Evolutionary conservation across 371 early-diverging fungal genomes (phyloP).

Genomic region (Mucor saturninus): DNA sequence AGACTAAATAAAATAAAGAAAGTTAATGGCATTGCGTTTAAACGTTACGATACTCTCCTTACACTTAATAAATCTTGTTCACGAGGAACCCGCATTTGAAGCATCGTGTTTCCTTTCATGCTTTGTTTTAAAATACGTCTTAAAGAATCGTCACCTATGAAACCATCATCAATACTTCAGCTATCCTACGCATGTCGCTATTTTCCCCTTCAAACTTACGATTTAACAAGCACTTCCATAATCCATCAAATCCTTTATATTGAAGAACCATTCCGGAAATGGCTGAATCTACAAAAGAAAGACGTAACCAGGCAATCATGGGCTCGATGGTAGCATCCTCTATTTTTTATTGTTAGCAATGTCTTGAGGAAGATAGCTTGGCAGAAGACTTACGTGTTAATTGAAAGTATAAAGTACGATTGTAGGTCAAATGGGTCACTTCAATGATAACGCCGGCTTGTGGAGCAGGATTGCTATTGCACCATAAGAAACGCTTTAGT

Average conservation of each 20-base stretch:
- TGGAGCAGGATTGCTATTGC: constrained; percentile 14
- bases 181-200: background rate
- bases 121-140: constrained; percentile 36
- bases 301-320: constrained; percentile 47
- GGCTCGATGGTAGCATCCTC: constrained; percentile 62
- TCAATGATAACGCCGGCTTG: constrained; percentile 47
- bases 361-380: background rate
- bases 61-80: constrained; percentile 40
- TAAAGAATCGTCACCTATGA: constrained; percentile 31
- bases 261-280: constrained; percentile 54
- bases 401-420: constrained; percentile 50
- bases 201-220: constrained; percentile 18
- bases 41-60: constrained; percentile 6
- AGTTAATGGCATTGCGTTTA: background rate
- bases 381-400: constrained; percentile 39
- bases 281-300: constrained; percentile 48
- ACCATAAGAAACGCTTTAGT: background rate
- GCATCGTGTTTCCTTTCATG: constrained; percentile 32
- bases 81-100: constrained; percentile 40
- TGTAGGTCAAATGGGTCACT: constrained; percentile 50
- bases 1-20: constrained; percentile 13
- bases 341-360: constrained; percentile 12
- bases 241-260: constrained; percentile 41
- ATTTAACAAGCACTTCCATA: constrained; percentile 44
- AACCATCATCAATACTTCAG: background rate